Conservation (phyloP, 495 filamentous ascomycete genomes). For the Neurospora sp. region DNA sequence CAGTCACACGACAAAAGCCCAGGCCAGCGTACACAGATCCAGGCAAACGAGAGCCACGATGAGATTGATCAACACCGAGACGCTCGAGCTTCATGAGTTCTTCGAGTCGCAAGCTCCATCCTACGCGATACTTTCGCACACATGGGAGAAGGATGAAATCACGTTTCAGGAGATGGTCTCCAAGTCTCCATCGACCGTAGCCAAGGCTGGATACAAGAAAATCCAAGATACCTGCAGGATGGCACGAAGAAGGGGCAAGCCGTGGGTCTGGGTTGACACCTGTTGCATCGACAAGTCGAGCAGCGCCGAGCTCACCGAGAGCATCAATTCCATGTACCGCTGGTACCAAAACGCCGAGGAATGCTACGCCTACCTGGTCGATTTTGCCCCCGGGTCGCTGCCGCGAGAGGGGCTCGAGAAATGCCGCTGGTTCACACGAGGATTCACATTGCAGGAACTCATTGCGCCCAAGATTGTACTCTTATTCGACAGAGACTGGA, state of each 20-base stretch:
- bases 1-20: background rate
- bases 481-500: constrained; percentile 15
- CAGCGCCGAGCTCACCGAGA: constrained; percentile 34
- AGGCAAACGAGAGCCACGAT: background rate
- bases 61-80: constrained; percentile 4
- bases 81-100: background rate
- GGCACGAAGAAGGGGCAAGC: constrained; percentile 11
- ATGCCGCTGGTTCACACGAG: constrained; percentile 25
- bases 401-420: background rate
- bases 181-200: background rate
- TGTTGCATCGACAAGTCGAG: constrained; percentile 39
- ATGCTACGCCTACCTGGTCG: constrained; percentile 28
- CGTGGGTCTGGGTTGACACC: constrained; percentile 36
- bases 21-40: background rate
- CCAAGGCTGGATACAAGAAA: constrained; percentile 1
- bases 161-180: constrained; percentile 3
- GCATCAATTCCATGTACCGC: constrained; percentile 41
- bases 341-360: constrained; percentile 24
- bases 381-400: background rate
- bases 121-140: constrained; percentile 8
- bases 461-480: constrained; percentile 21
- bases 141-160: constrained; percentile 5
- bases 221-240: constrained; percentile 22
- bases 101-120: background rate
- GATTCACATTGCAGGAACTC: constrained; percentile 34